Percentiles rank a stretch among this genome's conserved stretches.
These are phyloP conservation scores for Eremothecium sinecaudum DNA, from an alignment of 1,139 yeast species.

Conservation along the genomic window DNA sequence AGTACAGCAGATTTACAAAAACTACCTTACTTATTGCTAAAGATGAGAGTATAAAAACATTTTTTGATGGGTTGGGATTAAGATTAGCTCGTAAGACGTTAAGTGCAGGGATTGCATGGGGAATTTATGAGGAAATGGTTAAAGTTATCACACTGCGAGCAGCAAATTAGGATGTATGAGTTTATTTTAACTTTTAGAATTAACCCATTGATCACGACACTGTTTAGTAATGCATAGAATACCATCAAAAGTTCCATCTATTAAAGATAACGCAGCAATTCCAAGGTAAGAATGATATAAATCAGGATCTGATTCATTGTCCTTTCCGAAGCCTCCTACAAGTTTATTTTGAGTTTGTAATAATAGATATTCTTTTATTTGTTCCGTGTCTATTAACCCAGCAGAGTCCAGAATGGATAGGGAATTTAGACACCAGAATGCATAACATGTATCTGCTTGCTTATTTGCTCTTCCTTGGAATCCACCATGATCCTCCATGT, in stretches of 20 bases:
- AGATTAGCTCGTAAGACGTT: constrained; percentile 77
- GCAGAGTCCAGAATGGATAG: constrained; percentile 34
- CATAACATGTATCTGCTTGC: constrained; percentile 81
- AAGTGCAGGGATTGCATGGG: constrained; percentile 95
- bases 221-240: constrained; percentile 22
- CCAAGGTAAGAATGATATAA: constrained; percentile 61
- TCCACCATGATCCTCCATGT: constrained; percentile 49
- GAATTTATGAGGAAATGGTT: constrained; percentile 82
- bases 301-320: constrained; percentile 55
- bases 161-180: not conserved
- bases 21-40: constrained; percentile 36
- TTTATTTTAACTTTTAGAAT: not conserved
- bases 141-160: too few species aligned
- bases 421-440: constrained; percentile 77
- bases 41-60: constrained; percentile 53
- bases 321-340: constrained; percentile 79
- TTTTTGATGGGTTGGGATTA: constrained; percentile 77
- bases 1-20: constrained; percentile 35
- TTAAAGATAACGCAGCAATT: constrained; percentile 45
- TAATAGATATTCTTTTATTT: constrained; percentile 43
- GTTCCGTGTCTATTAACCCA: constrained; percentile 33
- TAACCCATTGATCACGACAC: not conserved
- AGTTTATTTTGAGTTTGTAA: constrained; percentile 49
- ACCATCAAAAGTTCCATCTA: constrained; percentile 30
- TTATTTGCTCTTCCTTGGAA: constrained; percentile 86